Evolutionary conservation across 768 basidiomycete genomes (phyloP), one percentile per base, ranked within the genome.

Genomic region (Trametes sanguinea): DNA sequence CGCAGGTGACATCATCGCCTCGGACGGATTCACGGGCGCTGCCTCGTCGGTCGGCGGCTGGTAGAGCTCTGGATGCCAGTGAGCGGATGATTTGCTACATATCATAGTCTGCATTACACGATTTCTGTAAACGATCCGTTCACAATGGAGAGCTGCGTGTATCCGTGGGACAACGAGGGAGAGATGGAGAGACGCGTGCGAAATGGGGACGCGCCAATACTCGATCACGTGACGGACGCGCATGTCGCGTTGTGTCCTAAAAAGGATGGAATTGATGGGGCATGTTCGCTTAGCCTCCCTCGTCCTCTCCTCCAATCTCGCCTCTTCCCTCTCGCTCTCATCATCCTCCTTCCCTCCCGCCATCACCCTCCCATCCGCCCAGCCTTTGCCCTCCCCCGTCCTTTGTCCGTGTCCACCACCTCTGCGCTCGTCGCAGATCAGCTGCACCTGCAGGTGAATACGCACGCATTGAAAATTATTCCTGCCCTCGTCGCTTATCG

Each of bases 221-320:
- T 66, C 73, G 72, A 48, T 72, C 79, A 80, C 75, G 74, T 80
- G 79, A 73, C n/a, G 0, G 52, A 72, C 78, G 77, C 78, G 79
- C 73, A 64, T 57, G 59, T 62, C 80, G 79, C 76, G 79, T 69
- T 72, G 73, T 67, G 75, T 78, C 79, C 79, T 68, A 80, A 80
- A 71, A 62, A 51, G 59, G 65, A 30, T 46, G 53, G 57, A 22
- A 43, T 56, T 61, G 64, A 57, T 57, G 52, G 56, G 46, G 67
- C 43, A 52, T 61, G 69, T 54, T 63, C 61, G 62, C 45, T 51
- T 57, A 56, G 39, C 60, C 40, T 45, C 33, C 39, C 42, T 43
- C 42, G 42, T 52, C 45, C 51, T 60, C 44, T 54, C 50, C 66
- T 57, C 47, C 63, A 65, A 40, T 54, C 66, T 52, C 40, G 55